Evolutionary conservation across 73 alveolate species (phyloP), one percentile per base, ranked within the genome.

Genomic region (Paramecium biaurelia): DNA sequence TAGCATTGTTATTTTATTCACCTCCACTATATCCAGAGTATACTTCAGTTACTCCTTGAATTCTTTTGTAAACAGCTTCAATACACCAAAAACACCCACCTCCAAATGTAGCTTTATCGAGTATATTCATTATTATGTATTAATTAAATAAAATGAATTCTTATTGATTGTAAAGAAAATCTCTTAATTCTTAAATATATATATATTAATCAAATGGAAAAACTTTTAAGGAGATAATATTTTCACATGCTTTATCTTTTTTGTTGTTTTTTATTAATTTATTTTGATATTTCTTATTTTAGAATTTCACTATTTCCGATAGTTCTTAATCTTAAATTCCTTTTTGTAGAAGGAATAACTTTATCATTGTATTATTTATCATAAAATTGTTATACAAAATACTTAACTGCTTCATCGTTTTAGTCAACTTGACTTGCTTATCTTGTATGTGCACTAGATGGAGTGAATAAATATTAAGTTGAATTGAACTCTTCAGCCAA

Each of bases 11-110:
- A 6, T 30, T 23, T 34, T 23, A 34, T 12, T 38, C 58, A 42
- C 94, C 94, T 41, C 94, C 94, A 41, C 88, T 59, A 89, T 89
- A 89, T 30, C 94, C 94, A 70, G 94, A 49, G 15, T 89, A 70
- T 18, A 47, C 85, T 30, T 89, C 85, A 43, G 43, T 32, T 10
- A 89, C 94, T 26, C 94, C 94, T 41, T 70, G 11, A 45, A 89
- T 82, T 47, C 94, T 89, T 70, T 56, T 89, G 49, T 57, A 89
- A 21, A 89, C 70, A 7, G 94, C 94, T 49, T 89, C 94, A 42
- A 82, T 72, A 32, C 94, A 89, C 94, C 94, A 89, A 45, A 89
- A 89, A 63, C 94, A 89, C 1, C 94, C 94, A 12, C 94, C 94
- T 43, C 94, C 94, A 18, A 89, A 28, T 9, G 94, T 89, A 14